Base-by-base conservation (phyloP, 345 rosid genomes). In the Ricinus communis region DNA sequence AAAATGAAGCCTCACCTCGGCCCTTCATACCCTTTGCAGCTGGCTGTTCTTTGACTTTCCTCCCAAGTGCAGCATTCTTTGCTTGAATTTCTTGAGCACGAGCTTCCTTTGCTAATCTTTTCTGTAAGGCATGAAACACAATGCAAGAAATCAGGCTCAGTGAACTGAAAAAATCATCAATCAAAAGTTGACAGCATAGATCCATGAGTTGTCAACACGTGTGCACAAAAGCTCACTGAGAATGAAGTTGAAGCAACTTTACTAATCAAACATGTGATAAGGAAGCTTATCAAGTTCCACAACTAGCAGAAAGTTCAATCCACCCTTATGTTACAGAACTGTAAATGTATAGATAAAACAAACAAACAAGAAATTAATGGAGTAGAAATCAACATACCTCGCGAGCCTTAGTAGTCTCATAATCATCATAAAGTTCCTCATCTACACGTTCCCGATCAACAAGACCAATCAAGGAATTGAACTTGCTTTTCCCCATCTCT, bases 401-500 rank as follows among this genome's bases (percentile, higher is more conserved):
- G 62, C 97, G 96, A 62, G 91, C 95, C 86, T 91, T 94, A 45
- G 79, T 92, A 8, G 97, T 86, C 88, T 91, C 98, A 50, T 74
- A 91, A 83, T 94, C 97, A 82, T 89, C 97, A 69, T 94, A 94
- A 30, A 94, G 86, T 76, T 58, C 76, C 5, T 70, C 90, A 70
- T 94, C 98, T 68, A 94, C 85, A 68, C 98, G 95, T 68, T 94
- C 96, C 31, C 92, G 83, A 72, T 94, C 91, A 71, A 85, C 82
- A 71, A 91, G 97, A 72, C 97, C 97, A 73, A 94, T 94, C 98
- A 94, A 88, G 47, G 98, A 82, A 77, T 94, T 91, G 66, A 90
- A 91, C 87, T 90, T 88, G 69, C 85, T 83, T 80, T 86, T 94
- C 67, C 81, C 90, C 45, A 94, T 90, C 87, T 94, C 98, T 73